Evolutionary conservation across 2,329 filamentous ascomycete genomes (phyloP), one percentile per base, ranked within the genome.

Genomic region (Fusarium sp.): DNA sequence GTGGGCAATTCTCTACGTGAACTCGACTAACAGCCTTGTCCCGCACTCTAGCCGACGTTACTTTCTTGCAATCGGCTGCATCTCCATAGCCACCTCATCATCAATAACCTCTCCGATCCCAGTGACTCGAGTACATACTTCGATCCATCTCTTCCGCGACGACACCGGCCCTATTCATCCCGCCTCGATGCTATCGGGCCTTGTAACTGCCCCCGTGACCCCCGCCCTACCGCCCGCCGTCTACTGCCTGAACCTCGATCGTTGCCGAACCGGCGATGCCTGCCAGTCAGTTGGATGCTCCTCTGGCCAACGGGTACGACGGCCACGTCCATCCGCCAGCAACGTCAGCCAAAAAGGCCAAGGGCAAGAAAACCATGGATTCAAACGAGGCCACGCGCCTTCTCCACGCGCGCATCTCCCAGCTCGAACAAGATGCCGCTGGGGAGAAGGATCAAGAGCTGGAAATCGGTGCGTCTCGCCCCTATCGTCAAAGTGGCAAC

Each of bases 371-470:
- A 82, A 84, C 87, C 51, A 83, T 92, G 70, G 94, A 97, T 78
- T 91, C 93, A 18, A 92, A 89, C 74, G 96, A 98, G 81, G 93
- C 94, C 50, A 93, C 93, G 67, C 96, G 97, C 81, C 87, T 97
- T 70, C 87, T 99, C 56, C 91, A 94, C 68, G 93, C 94, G 67
- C 93, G 96, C 77, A 97, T 99, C 77, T 95, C 93, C 20, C 96
- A 98, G 82, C 84, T 99, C 64, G 96, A 99, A 80, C 91, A 93
- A 68, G 94, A 97, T 84, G 92, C 91, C 54, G 93, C 93, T 10
- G 93, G 93, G 64, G 94, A 97, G 79, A 97, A 96, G 80, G 95
- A 97, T 74, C 93, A 97, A 81, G 94, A 97, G 81, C 89, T 91
- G 66, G 96, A 98, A 84, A 97, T 99, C 78, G 93, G 93, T 97